Conservation (phyloP, 2,329 filamentous ascomycete species). For the Rosellinia necatrix region DNA sequence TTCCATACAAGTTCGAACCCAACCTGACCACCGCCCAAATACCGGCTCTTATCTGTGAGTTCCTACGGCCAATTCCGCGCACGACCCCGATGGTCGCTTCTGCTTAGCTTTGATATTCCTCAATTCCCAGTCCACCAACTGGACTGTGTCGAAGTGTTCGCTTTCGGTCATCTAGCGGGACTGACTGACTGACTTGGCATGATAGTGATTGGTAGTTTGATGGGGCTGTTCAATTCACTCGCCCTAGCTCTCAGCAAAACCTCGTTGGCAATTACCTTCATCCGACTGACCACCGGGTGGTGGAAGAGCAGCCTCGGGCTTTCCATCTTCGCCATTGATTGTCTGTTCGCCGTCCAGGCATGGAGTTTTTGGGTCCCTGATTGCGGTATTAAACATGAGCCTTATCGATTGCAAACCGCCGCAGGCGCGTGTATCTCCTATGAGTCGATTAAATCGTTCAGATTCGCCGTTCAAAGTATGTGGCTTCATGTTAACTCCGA, state of each 20-base stretch:
- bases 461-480: conserved; percentile 25
- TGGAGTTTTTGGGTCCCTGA: conserved; percentile 30
- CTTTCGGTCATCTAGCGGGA: too few relatives aligned
- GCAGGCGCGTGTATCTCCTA: conserved; percentile 14
- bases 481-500: neutral
- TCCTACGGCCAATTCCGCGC: neutral
- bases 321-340: conserved; percentile 18
- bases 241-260: conserved; percentile 29
- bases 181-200: conserved; percentile 10
- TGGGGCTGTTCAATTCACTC: conserved; percentile 28
- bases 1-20: conserved; percentile 23
- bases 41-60: conserved; percentile 19
- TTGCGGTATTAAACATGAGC: conserved; percentile 17
- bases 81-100: too few relatives aligned
- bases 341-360: conserved; percentile 23
- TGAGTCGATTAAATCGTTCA: conserved; percentile 15
- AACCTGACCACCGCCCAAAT: conserved; percentile 7
- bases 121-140: too few relatives aligned
- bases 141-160: too few relatives aligned
- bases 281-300: conserved; percentile 24
- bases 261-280: conserved; percentile 26
- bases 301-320: conserved; percentile 25
- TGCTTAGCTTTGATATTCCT: too few relatives aligned
- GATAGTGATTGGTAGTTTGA: conserved; percentile 25
- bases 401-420: conserved; percentile 16